Percentiles rank a stretch among this genome's conserved stretches.
Conservation (phyloP, 805 yeast species). For the Starmerella asiatica region DNA sequence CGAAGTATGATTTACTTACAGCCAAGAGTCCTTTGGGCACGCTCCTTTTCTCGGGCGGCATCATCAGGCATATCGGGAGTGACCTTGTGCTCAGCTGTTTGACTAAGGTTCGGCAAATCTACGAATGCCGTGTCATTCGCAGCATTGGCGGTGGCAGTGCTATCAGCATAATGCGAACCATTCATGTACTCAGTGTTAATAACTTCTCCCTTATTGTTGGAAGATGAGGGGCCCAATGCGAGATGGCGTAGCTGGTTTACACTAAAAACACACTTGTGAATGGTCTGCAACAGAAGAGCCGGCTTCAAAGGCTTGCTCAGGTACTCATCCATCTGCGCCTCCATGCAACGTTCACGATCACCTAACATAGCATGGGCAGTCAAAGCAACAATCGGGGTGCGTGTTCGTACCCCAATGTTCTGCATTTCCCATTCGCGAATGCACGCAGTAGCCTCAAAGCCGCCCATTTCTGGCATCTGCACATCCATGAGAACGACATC, state of each 20-base stretch:
- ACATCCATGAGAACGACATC: slow-evolving; percentile 87
- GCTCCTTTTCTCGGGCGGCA: slow-evolving; percentile 10
- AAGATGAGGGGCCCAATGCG: slow-evolving; percentile 26
- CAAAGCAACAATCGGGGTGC: slow-evolving; percentile 78
- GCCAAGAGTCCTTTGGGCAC: slow-evolving; percentile 12
- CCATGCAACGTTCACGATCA: slow-evolving; percentile 72
- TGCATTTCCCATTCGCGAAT: slow-evolving; percentile 81
- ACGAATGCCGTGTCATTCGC: slow-evolving; percentile 18
- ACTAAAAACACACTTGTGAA: slow-evolving; percentile 61
- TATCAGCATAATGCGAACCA: slow-evolving; percentile 22
- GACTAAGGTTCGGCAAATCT: slow-evolving; percentile 17
- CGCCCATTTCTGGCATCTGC: slow-evolving; percentile 94
- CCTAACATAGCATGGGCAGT: slow-evolving; percentile 95
- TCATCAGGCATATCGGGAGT: slow-evolving; percentile 12
- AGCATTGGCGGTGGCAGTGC: slow-evolving; percentile 22
- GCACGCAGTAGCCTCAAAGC: slow-evolving; percentile 78
- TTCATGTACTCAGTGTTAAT: slow-evolving; percentile 16
- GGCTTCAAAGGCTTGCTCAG: slow-evolving; percentile 81
- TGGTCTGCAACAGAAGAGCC: slow-evolving; percentile 66
- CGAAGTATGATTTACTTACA: too few species aligned
- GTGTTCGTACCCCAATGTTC: slow-evolving; percentile 54
- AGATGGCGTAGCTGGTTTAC: slow-evolving; percentile 29
- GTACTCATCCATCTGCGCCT: slow-evolving; percentile 87
- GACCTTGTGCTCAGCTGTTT: slow-evolving; percentile 15
- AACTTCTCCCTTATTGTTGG: slow-evolving; percentile 15